A percentile compares a stretch with the other conserved stretches of the same genome.
Evolutionary conservation across 192 early-diverging fungal genomes (phyloP).

Genomic region (Chytriomyces confervae): DNA sequence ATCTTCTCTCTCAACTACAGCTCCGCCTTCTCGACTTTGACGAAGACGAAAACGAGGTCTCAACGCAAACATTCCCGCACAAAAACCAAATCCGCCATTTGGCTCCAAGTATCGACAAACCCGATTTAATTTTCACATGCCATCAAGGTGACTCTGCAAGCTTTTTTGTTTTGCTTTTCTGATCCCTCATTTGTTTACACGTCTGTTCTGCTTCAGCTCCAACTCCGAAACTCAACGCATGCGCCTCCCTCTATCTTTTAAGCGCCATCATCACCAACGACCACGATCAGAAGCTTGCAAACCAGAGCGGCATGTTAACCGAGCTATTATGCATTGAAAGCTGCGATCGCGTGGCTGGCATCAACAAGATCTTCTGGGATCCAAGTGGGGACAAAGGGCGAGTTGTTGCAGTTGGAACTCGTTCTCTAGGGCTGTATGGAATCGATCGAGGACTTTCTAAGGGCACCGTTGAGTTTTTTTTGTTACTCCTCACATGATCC

Average conservation of each 20-base stretch:
- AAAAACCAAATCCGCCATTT: constrained; percentile 71
- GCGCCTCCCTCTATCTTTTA: constrained; percentile 45
- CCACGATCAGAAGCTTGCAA: constrained; percentile 34
- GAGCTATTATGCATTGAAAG: constrained; percentile 38
- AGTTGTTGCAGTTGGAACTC: constrained; percentile 28
- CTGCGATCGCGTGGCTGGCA: constrained; percentile 9
- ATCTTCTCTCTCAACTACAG: constrained; percentile 39
- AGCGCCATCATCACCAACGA: constrained; percentile 36
- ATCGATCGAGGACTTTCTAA: constrained; percentile 51
- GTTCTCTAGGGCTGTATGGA: constrained; percentile 55
- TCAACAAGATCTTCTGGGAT: constrained; percentile 60
- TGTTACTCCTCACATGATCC: not conserved
- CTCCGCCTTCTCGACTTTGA: constrained; percentile 77
- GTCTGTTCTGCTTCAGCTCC: not conserved
- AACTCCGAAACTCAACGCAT: not conserved
- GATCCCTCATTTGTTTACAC: too few relatives aligned
- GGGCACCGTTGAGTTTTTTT: constrained; percentile 40
- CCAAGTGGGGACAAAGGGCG: constrained; percentile 38
- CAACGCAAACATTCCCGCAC: constrained; percentile 65
- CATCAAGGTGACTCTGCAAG: constrained; percentile 42
- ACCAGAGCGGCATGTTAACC: constrained; percentile 44
- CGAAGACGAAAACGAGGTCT: constrained; percentile 72
- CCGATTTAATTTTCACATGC: constrained; percentile 68
- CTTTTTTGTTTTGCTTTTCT: too few relatives aligned
- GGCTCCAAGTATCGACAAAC: constrained; percentile 60